Conservation (phyloP, 371 early-diverging fungal genomes). For the Mucor piriformis region DNA sequence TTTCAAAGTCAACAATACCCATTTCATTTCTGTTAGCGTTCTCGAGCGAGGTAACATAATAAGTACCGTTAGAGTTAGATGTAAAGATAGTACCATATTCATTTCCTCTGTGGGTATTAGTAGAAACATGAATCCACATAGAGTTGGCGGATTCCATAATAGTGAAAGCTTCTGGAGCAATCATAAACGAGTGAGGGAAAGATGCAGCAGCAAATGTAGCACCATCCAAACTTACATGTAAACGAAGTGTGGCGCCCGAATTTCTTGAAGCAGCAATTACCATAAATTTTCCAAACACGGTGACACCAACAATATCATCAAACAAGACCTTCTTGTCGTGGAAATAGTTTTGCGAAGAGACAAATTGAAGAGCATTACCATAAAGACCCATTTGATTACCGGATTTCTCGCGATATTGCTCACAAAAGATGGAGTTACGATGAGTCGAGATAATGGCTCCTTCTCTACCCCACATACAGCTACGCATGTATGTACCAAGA, state of each 20-base stretch:
- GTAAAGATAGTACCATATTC: conserved; percentile 86
- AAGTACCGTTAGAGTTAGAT: conserved; percentile 87
- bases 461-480: conserved; percentile 80
- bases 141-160: conserved; percentile 80
- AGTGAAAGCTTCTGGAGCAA: conserved; percentile 74
- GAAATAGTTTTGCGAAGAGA: conserved; percentile 63
- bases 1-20: conserved; percentile 94
- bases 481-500: conserved; percentile 73
- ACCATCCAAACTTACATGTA: conserved; percentile 80
- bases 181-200: conserved; percentile 71
- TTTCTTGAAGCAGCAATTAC: conserved; percentile 71
- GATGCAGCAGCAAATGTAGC: conserved; percentile 67
- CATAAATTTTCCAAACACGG: conserved; percentile 81
- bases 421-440: conserved; percentile 70
- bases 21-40: conserved; percentile 78
- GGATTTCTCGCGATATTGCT: conserved; percentile 58
- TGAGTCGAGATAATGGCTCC: conserved; percentile 52
- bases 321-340: conserved; percentile 54
- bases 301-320: conserved; percentile 72
- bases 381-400: conserved; percentile 61
- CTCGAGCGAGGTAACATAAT: conserved; percentile 69
- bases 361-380: conserved; percentile 53
- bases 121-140: conserved; percentile 76
- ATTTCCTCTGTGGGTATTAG: conserved; percentile 55
- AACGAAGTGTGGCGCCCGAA: conserved; percentile 53